phyloP scores from a whole-genome alignment of 345 rosid genomes.

The Reutealis trisperma region DNA sequence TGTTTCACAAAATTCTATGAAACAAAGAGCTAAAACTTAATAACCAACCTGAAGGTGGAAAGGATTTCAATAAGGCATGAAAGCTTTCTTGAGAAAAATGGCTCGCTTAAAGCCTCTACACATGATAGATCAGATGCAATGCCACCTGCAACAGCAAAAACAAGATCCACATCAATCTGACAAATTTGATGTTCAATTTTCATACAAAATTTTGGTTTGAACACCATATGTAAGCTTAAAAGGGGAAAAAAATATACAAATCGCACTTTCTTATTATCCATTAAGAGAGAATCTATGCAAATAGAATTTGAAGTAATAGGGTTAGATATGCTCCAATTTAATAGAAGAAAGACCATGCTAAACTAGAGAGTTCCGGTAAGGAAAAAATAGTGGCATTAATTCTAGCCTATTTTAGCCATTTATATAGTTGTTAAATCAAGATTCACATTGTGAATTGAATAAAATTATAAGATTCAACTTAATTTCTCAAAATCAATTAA shows the following conservation, averaged over 20 bases:
- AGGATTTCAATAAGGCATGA: constrained; percentile 71
- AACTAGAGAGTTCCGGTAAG: too few species aligned
- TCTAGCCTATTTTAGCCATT: neutral
- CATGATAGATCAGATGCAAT: constrained; percentile 47
- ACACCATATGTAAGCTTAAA: constrained; percentile 4
- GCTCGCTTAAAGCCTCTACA: constrained; percentile 61
- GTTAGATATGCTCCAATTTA: neutral
- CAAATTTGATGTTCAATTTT: neutral
- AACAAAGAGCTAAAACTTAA: constrained; percentile 12
- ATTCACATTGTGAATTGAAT: neutral
- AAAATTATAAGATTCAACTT: neutral
- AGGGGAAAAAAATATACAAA: neutral
- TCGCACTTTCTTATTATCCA: neutral
- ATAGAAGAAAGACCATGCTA: neutral
- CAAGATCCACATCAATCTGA: neutral
- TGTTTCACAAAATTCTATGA: neutral
- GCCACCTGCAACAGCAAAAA: constrained; percentile 47
- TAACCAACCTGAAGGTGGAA: constrained; percentile 76
- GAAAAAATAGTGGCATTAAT: neutral
- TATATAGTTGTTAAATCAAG: neutral
- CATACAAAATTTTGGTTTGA: neutral
- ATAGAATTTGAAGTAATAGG: neutral
- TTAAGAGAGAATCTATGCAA: neutral
- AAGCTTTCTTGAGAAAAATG: constrained; percentile 81
- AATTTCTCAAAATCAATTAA: too few species aligned